Evolutionary conservation across 78 protist species (phyloP), one percentile per base, ranked within the genome.

Genomic region (Reticulomyxa filosa): DNA sequence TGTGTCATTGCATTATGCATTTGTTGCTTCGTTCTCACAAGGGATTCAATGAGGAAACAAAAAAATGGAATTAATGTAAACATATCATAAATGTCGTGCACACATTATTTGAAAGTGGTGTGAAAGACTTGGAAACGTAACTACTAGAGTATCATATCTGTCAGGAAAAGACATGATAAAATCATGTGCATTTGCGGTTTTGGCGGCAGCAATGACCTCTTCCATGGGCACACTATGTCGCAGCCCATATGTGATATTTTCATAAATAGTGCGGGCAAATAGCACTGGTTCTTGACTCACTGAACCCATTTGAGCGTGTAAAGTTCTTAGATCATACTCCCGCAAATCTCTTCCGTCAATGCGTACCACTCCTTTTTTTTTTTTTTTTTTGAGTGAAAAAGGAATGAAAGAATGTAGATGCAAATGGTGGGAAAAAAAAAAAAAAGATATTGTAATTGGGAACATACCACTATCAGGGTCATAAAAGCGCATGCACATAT

Each of bases 271-370:
- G 32, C 85, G 88, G 29, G 83, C 72, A 79, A 88, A 92, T n/a
- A 92, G 62, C 75, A 38, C 56, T 10, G 94, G 92, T 65, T 83
- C 90, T 70, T 89, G 98, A 22, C 26, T 7, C 6, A 83, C 91
- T 6, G 77, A 25, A 46, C 72, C 88, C 46, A 86, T 0, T 7
- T 59, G 46, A n/a, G n/a, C n/a, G n/a, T n/a, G n/a, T n/a, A n/a
- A n/a, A 3, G 4, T 0, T n/a, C 71, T 72, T 22, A 72, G 42
- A 35, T 38, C 22, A n/a, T 7, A 1, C 3, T 46, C 34, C 17
- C 69, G 36, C 26, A 77, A 37, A 6, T 52, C 20, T 22, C 37
- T 0, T 4, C 91, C 94, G 48, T 87, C 90, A n/a, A 92, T 72
- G 27, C 13, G 26, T 25, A 92, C 80, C 0, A 22, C 1, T 8